Evolutionary conservation across 306 rosid species (phyloP).

Genomic region (Glycine tomentella): DNA sequence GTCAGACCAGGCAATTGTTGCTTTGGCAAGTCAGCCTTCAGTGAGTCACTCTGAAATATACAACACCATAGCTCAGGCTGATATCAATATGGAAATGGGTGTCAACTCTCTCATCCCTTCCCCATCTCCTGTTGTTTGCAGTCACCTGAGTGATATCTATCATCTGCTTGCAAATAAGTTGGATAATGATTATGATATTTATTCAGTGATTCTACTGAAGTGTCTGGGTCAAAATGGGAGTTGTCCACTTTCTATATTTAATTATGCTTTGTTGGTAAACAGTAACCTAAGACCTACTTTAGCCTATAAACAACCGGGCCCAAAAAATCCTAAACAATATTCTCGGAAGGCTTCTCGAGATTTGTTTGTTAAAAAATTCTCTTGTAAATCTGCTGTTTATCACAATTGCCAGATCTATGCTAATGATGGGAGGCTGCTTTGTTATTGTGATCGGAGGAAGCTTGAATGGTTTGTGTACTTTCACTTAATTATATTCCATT

Average conservation of each 20-base stretch:
- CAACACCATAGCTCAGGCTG: constrained; percentile 64
- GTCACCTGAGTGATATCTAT: constrained; percentile 72
- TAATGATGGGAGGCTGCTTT: constrained; percentile 91
- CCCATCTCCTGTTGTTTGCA: constrained; percentile 81
- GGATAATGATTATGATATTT: constrained; percentile 59
- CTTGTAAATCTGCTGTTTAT: constrained; percentile 96
- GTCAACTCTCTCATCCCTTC: constrained; percentile 55
- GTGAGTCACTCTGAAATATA: constrained; percentile 54
- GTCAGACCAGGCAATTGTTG: constrained; percentile 83
- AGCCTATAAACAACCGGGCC: constrained; percentile 55
- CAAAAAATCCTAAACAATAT: constrained; percentile 59
- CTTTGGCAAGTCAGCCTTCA: constrained; percentile 72
- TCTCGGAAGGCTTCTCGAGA: constrained; percentile 80
- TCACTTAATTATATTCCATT: constrained; percentile 29
- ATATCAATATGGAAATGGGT: constrained; percentile 63
- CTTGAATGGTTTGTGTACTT: constrained; percentile 84
- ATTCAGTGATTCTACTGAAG: constrained; percentile 71
- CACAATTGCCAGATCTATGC: constrained; percentile 96
- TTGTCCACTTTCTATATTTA: constrained; percentile 79
- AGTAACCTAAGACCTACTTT: constrained; percentile 58
- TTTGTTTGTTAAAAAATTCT: constrained; percentile 86
- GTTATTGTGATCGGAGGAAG: constrained; percentile 94
- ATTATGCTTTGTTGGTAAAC: constrained; percentile 71
- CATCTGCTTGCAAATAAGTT: constrained; percentile 63
- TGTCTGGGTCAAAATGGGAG: constrained; percentile 85